Evolutionary conservation across 2,329 filamentous ascomycete species (phyloP).

Genomic region (Pleochaeta shiraiana): DNA sequence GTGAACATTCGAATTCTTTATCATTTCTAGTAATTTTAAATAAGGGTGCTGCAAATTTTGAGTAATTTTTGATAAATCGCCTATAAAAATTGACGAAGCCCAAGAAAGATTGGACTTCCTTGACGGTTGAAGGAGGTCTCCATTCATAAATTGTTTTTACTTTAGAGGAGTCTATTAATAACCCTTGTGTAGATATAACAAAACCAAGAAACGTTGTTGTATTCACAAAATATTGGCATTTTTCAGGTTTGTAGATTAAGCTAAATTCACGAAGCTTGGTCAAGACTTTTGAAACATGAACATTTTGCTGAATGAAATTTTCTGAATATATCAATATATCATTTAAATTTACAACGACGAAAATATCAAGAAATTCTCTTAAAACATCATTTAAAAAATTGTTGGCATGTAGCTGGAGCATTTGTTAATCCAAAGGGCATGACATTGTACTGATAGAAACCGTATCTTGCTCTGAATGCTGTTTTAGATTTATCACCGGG

Average conservation of each 20-base stretch:
- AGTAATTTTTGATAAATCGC: background rate
- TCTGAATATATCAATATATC: background rate
- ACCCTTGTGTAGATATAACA: background rate
- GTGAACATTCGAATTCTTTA: background rate
- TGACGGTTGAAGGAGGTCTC: background rate
- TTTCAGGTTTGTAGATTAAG: background rate
- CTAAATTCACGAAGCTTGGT: background rate
- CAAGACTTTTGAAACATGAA: background rate
- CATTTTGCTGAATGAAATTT: background rate
- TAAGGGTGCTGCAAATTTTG: background rate
- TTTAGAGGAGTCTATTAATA: background rate
- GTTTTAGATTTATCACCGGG: background rate
- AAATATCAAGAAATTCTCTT: background rate
- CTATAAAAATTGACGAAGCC: background rate
- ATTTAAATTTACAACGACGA: background rate
- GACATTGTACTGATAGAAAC: background rate
- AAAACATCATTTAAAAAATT: background rate
- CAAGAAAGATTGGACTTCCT: background rate
- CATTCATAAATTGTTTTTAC: background rate
- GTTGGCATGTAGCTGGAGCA: background rate
- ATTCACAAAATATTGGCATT: background rate
- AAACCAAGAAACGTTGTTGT: background rate
- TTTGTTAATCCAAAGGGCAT: constrained; percentile 4
- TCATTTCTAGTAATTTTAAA: background rate
- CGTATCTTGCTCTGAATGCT: background rate